These are phyloP conservation scores for Carex arenaria DNA, from an alignment of 202 grass and related monocot species.

Conservation along the genomic window DNA sequence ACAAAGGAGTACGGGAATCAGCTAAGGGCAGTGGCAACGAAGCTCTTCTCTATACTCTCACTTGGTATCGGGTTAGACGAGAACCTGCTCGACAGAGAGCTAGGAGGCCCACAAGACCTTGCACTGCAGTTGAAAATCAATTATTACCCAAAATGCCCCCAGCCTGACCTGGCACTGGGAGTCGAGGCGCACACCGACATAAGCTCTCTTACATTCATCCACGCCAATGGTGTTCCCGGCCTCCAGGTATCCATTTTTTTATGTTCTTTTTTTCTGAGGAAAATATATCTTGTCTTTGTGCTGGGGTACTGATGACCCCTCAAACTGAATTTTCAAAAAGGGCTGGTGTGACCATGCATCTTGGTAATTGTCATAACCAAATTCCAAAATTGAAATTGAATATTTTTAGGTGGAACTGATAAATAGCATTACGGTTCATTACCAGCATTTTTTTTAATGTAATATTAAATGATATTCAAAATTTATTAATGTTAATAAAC, in stretches of 20 bases:
- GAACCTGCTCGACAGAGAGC: constrained; percentile 29
- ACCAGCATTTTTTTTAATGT: no score
- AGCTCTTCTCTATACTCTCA: constrained; percentile 54
- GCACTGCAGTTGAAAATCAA: constrained; percentile 85
- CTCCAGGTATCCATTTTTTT: constrained; percentile 24
- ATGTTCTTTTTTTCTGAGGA: no score
- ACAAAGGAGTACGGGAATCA: constrained; percentile 34
- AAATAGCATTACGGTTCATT: no score
- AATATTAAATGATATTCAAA: no score
- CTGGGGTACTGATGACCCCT: no score
- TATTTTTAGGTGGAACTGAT: no score
- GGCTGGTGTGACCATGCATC: no score
- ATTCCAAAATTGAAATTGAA: no score
- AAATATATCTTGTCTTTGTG: no score
- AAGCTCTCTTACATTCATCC: constrained; percentile 74
- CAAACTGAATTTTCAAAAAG: no score
- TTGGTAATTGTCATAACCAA: no score
- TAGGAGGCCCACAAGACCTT: constrained; percentile 31
- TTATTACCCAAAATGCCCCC: constrained; percentile 82
- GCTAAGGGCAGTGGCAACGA: constrained; percentile 29
- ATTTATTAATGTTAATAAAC: background rate
- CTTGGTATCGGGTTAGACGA: constrained; percentile 31
- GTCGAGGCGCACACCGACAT: constrained; percentile 84
- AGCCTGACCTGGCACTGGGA: constrained; percentile 69
- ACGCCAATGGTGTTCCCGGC: constrained; percentile 64